A percentile compares a stretch with the other conserved stretches of the same genome.
These are phyloP conservation scores for Leccinum boreale DNA, from an alignment of 768 basidiomycete species.

Conservation along the genomic window DNA sequence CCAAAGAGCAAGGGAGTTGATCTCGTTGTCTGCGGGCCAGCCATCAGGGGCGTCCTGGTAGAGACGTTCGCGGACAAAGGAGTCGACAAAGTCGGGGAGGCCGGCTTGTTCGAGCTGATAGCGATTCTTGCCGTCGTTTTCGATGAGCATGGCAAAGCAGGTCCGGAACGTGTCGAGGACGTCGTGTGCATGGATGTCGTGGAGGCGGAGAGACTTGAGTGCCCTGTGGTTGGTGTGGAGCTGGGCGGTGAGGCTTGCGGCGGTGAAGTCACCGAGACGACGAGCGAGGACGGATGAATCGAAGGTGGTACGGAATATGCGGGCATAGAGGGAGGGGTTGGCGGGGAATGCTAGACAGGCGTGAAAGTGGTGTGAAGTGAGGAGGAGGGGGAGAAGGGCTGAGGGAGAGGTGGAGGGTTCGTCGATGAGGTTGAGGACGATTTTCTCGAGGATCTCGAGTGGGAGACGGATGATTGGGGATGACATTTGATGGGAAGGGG, in stretches of 20 bases:
- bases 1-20: slow-evolving; percentile 58
- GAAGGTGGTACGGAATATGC: slow-evolving; percentile 56
- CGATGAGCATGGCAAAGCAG: slow-evolving; percentile 54
- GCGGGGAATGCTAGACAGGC: slow-evolving; percentile 26
- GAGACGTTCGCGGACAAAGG: slow-evolving; percentile 44
- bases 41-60: slow-evolving; percentile 42
- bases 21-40: slow-evolving; percentile 54
- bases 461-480: slow-evolving; percentile 34
- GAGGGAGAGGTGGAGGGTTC: slow-evolving; percentile 27
- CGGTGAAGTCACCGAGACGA: slow-evolving; percentile 45
- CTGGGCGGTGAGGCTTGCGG: slow-evolving; percentile 34
- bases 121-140: slow-evolving; percentile 67
- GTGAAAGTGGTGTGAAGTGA: slow-evolving; percentile 41
- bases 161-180: slow-evolving; percentile 40
- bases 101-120: slow-evolving; percentile 53
- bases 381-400: slow-evolving; percentile 47
- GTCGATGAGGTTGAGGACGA: slow-evolving; percentile 44
- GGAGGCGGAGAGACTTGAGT: slow-evolving; percentile 29
- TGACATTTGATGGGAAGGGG: slow-evolving; percentile 13
- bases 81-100: slow-evolving; percentile 43
- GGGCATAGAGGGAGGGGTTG: slow-evolving; percentile 43
- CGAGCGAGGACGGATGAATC: slow-evolving; percentile 50
- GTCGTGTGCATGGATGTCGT: slow-evolving; percentile 32
- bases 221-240: slow-evolving; percentile 38
- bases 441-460: slow-evolving; percentile 45